Conservation (phyloP, 257 asterid species). For the Primulina eburnea region DNA sequence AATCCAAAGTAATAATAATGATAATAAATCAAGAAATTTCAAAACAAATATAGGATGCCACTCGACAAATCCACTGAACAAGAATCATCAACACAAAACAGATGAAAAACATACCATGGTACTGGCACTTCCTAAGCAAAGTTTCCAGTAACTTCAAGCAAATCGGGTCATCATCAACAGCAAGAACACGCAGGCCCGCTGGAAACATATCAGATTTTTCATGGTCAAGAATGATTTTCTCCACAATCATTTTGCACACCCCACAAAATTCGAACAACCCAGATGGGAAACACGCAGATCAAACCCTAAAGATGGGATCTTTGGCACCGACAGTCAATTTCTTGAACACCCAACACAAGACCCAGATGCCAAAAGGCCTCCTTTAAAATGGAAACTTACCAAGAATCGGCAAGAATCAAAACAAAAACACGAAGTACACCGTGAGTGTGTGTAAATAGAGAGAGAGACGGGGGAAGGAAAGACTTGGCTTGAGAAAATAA, state of each 20-base stretch:
- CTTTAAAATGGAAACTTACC: conserved; percentile 19
- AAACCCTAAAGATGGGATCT: conserved; percentile 29
- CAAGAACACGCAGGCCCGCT: conserved; percentile 85
- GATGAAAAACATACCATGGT: conserved; percentile 48
- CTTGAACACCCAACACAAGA: conserved; percentile 13
- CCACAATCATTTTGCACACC: conserved; percentile 57
- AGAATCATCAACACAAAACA: conserved; percentile 3
- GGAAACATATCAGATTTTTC: conserved; percentile 56
- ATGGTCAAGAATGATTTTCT: conserved; percentile 43
- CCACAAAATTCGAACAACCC: conserved; percentile 21
- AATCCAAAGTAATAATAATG: background rate
- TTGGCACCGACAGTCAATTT: conserved; percentile 29
- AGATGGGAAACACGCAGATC: conserved; percentile 31
- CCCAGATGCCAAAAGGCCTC: conserved; percentile 30
- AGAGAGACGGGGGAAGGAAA: conserved; percentile 19
- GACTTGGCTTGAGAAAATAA: conserved; percentile 26
- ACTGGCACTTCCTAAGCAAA: conserved; percentile 72
- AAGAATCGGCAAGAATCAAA: conserved; percentile 23
- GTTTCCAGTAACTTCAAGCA: conserved; percentile 69
- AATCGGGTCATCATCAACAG: conserved; percentile 79
- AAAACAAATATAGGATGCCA: conserved; percentile 12
- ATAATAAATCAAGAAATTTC: background rate
- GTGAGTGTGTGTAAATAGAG: conserved; percentile 25
- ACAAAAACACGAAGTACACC: conserved; percentile 25
- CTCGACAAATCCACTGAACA: conserved; percentile 5